Percentiles rank a stretch among this genome's conserved stretches.
These are phyloP conservation scores for Lotus japonicus DNA, from an alignment of 306 rosid species.

Conservation along the genomic window DNA sequence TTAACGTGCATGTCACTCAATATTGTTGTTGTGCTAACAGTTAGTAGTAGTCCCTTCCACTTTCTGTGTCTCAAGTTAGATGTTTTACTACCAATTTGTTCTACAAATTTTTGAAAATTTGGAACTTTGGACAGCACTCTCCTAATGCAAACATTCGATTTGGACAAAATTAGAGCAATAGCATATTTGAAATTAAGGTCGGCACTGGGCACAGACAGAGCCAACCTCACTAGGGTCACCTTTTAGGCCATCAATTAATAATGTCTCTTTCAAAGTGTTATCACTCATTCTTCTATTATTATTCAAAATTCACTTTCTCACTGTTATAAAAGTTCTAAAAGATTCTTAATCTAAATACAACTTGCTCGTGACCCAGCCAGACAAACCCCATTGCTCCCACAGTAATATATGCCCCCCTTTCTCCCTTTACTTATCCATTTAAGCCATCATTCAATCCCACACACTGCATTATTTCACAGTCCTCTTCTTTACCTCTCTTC, in stretches of 20 bases:
- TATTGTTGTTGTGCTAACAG: slow-evolving; percentile 13
- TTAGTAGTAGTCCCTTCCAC: slow-evolving; percentile 13
- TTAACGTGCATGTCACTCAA: slow-evolving; percentile 29
- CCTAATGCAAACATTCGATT: neutral
- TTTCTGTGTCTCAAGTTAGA: neutral
- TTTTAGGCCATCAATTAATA: neutral
- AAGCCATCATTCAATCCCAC: slow-evolving; percentile 18
- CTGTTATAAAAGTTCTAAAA: slow-evolving; percentile 19
- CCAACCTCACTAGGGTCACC: slow-evolving; percentile 19
- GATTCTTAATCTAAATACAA: slow-evolving; percentile 21
- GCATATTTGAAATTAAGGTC: neutral
- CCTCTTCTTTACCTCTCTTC: neutral
- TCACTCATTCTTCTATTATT: slow-evolving; percentile 29
- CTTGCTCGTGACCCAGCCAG: slow-evolving; percentile 39
- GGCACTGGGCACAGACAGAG: neutral
- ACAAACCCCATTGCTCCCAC: slow-evolving; percentile 2
- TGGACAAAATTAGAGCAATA: neutral
- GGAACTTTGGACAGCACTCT: neutral
- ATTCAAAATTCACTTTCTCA: slow-evolving; percentile 24
- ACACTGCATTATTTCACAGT: neutral
- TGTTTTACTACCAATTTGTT: neutral
- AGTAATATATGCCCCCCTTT: neutral
- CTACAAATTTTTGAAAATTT: neutral
- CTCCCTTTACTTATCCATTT: slow-evolving; percentile 9
- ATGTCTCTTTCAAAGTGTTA: slow-evolving; percentile 27